Evolutionary conservation across 805 yeast genomes (phyloP).

Genomic region (Suhomyces sp.): DNA sequence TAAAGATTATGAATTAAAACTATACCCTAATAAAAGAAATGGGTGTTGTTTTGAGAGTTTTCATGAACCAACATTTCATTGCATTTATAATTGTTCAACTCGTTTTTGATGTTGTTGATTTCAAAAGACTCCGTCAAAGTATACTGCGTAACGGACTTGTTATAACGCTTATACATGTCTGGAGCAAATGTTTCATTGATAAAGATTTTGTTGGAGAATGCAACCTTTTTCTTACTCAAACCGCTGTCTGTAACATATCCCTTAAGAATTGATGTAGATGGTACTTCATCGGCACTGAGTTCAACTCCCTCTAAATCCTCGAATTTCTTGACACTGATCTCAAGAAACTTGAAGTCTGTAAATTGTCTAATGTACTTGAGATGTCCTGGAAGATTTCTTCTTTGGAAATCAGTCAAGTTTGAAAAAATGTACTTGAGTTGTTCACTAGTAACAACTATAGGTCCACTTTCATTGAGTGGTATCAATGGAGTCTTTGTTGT

Average conservation of each 20-base stretch:
- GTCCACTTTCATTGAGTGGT: constrained; percentile 5
- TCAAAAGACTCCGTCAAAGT: constrained; percentile 49
- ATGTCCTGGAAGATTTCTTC: constrained; percentile 30
- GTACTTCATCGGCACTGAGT: not conserved
- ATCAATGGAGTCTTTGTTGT: constrained; percentile 1
- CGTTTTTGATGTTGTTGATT: constrained; percentile 58
- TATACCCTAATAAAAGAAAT: constrained; percentile 49
- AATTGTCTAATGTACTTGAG: constrained; percentile 38
- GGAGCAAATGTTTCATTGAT: constrained; percentile 56
- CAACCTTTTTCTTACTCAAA: constrained; percentile 27
- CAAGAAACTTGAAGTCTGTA: constrained; percentile 30
- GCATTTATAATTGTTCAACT: constrained; percentile 63
- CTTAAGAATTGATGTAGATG: constrained; percentile 6
- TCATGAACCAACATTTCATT: constrained; percentile 70
- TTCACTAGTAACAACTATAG: constrained; percentile 22
- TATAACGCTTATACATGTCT: constrained; percentile 53
- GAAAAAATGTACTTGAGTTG: constrained; percentile 26
- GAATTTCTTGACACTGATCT: constrained; percentile 30
- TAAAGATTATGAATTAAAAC: not conserved
- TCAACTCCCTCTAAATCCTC: constrained; percentile 19
- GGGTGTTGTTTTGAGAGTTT: constrained; percentile 59
- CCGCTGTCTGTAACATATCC: not conserved
- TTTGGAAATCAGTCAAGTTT: constrained; percentile 22
- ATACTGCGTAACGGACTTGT: constrained; percentile 50
- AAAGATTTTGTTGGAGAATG: constrained; percentile 47